Base-by-base conservation (phyloP, 2,329 filamentous ascomycete genomes). In the Monilinia aucupariae region DNA sequence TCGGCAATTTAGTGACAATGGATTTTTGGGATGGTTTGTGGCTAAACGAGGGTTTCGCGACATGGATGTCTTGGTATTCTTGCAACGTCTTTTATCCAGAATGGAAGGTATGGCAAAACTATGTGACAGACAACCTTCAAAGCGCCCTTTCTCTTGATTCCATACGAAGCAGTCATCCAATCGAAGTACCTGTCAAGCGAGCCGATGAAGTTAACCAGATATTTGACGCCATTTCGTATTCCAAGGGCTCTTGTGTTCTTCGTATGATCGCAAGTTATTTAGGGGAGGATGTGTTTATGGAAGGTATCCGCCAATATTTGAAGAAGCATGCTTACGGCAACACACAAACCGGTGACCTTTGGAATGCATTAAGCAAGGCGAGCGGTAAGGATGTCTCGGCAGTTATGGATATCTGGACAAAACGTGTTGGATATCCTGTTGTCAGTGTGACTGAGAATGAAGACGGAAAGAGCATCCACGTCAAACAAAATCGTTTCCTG, bases 121-220 rank as follows among this genome's bases (percentile, higher is more conserved):
- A 96, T 75, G 92, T 97, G 63, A 92, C 90, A 39, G 92, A 97
- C 73, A 96, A 91, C 72, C 82, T 97, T 63, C 91, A 96, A 74
- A 88, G 90, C 67, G 93, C 93, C 2, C 81, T 97, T 45, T 87
- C 88, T 27, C 83, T 97, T 7, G 93, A 97, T 75, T 96, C 92
- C 4, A 79, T 97, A 60, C 86, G 93, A 70, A 97, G 92, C 83
- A 96, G 91, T 72, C 93, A 97, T 75, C 93, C 93, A 7, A 96
- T 97, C 64, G 93, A 97, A 76, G 92, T 97, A 0, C 93, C 93
- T 1, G 92, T 97, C 67, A 96, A 96, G 82, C 88, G 90, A 64
- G 92, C 92, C 34, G 92, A 96, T 70, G 92, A 97, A 77, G 92
- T 97, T 75, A 96, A 96, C 78, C 92, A 97, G 78, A 97, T 97